Evolutionary conservation across 1,284 basidiomycete species (phyloP), one percentile per base, ranked within the genome.

Genomic region (Cryptococcus sp.): DNA sequence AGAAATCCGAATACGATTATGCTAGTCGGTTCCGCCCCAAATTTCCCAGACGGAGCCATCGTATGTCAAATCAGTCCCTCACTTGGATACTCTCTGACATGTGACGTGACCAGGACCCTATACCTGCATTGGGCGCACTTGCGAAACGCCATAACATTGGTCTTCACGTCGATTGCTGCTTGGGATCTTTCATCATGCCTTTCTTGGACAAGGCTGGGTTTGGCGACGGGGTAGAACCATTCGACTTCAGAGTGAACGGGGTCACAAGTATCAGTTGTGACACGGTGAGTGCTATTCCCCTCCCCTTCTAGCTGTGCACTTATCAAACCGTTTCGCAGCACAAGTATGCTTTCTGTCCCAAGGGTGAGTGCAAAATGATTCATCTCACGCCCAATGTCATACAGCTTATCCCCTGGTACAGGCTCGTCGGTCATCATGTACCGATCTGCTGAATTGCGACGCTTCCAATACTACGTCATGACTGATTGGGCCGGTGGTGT

Each of bases 371-470:
- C 19, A 2, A 47, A 47, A 20, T 55, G 26, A 11, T 40, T 6
- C 25, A 22, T n/a, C 20, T 23, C 13, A 39, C 15, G 7, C 22
- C 13, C 23, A 11, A 45, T 26, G 10, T 20, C 23, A 1, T 19
- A n/a, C 15, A 41, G 11, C 19, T 57, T 11, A 52, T 64, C 19
- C 20, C 52, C 15, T 22, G 29, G 4, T 37, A 48, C 67, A 93
- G 87, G 93, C 25, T 88, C 89, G n/a, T 94, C 92, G 3, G 90
- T 95, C 45, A 87, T 96, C 69, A 94, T 96, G 92, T 95, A 94
- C 78, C 85, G 86, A 19, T 82, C 86, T 52, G 81, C 84, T 37
- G 85, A 86, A 56, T 81, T 93, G 34, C 84, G 92, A 49, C 80
- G 82, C 64, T 85, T 87, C 74, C 91, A 94, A 73, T 95, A 93